A percentile compares a stretch with the other conserved stretches of the same genome.
These are phyloP conservation scores for Trichoderma virens DNA, from an alignment of 495 filamentous ascomycete genomes.

Conservation along the genomic window DNA sequence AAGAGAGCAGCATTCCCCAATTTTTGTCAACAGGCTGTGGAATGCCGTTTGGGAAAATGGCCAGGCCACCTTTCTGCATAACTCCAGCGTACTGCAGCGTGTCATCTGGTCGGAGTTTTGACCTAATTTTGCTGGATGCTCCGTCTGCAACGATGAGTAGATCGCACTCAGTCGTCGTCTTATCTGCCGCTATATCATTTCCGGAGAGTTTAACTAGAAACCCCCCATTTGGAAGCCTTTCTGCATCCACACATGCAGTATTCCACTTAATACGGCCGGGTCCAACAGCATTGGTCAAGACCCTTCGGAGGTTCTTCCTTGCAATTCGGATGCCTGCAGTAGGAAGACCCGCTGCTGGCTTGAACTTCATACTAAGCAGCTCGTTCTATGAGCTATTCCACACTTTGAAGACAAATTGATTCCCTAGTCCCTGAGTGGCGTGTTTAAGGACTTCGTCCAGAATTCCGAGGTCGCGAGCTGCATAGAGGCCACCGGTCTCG, in stretches of 20 bases:
- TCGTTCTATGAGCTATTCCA: slow-evolving; percentile 21
- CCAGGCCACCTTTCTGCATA: slow-evolving; percentile 22
- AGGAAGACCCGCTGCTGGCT: slow-evolving; percentile 15
- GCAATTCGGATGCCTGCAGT: slow-evolving; percentile 19
- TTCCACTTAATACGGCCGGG: slow-evolving; percentile 19
- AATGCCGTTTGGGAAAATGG: slow-evolving; percentile 20
- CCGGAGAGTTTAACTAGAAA: slow-evolving; percentile 14
- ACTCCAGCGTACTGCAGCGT: slow-evolving; percentile 26
- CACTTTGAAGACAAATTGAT: slow-evolving; percentile 18
- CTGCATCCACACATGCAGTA: slow-evolving; percentile 13
- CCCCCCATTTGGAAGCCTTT: slow-evolving; percentile 15
- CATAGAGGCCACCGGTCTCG: slow-evolving; percentile 16
- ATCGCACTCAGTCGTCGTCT: slow-evolving; percentile 24
- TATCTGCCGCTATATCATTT: slow-evolving; percentile 1
- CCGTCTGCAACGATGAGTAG: slow-evolving; percentile 32
- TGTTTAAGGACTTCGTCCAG: slow-evolving; percentile 16
- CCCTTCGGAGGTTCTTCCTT: slow-evolving; percentile 18
- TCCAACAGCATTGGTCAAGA: slow-evolving; percentile 15
- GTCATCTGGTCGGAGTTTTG: slow-evolving; percentile 25
- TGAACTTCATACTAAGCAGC: slow-evolving; percentile 16
- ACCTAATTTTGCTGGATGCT: slow-evolving; percentile 29
- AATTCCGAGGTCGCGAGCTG: slow-evolving; percentile 19
- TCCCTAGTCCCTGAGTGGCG: slow-evolving; percentile 13
- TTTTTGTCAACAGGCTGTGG: slow-evolving; percentile 23
- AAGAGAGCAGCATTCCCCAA: slow-evolving; percentile 25